phyloP scores from a whole-genome alignment of 495 filamentous ascomycete genomes.

The Stereocaulon alpinum region DNA sequence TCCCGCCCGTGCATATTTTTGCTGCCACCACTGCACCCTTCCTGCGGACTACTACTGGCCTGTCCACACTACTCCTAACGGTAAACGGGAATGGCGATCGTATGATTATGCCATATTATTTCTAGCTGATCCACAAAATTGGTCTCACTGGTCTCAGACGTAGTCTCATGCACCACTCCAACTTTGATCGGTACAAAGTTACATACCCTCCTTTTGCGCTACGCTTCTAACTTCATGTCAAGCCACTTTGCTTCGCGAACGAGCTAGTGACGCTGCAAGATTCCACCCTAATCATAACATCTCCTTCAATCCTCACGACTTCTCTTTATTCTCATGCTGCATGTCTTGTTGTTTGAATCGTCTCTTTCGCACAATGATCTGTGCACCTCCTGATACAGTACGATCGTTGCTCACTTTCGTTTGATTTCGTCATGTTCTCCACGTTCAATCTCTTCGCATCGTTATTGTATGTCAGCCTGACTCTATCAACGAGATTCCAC shows the following conservation, averaged over 20 bases:
- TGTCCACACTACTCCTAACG: slow-evolving; percentile 9
- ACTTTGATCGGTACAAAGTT: slow-evolving; percentile 17
- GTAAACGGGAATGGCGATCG: slow-evolving; percentile 19
- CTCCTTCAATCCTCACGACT: neutral
- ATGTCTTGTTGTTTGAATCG: neutral
- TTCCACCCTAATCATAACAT: slow-evolving; percentile 10
- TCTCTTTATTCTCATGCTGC: slow-evolving; percentile 12
- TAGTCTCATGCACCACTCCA: slow-evolving; percentile 19
- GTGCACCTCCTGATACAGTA: slow-evolving; percentile 9
- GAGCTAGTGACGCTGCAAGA: slow-evolving; percentile 14
- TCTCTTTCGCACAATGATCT: slow-evolving; percentile 8
- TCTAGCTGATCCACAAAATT: slow-evolving; percentile 6
- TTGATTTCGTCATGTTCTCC: slow-evolving; percentile 23
- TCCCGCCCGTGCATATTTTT: slow-evolving; percentile 20
- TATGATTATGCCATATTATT: slow-evolving; percentile 11
- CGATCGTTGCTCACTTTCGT: slow-evolving; percentile 19
- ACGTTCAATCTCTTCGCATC: slow-evolving; percentile 18
- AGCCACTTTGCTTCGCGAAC: slow-evolving; percentile 21
- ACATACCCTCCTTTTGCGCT: slow-evolving; percentile 17
- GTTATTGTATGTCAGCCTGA: slow-evolving; percentile 21
- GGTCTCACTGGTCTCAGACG: slow-evolving; percentile 16
- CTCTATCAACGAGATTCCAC: neutral
- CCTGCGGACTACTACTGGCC: neutral
- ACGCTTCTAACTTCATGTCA: slow-evolving; percentile 19
- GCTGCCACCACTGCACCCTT: neutral